Percentiles rank a stretch among this genome's conserved stretches.
Conservation (phyloP, 2,329 filamentous ascomycete genomes). For the Fusarium foetens region DNA sequence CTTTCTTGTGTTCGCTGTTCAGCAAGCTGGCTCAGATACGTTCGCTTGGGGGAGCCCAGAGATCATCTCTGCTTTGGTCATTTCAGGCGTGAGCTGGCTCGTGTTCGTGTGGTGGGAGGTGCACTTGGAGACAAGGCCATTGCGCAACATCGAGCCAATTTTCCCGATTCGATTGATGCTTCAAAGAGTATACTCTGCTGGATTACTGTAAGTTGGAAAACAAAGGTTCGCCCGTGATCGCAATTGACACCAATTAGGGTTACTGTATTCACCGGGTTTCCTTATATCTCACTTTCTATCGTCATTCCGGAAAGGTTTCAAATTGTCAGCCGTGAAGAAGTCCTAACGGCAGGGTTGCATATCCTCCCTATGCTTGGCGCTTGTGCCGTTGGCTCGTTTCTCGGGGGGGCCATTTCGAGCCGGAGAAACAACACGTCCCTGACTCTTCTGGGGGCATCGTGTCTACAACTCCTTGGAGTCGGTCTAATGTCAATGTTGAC, state of each 20-base stretch:
- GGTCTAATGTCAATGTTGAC: slow-evolving; percentile 60
- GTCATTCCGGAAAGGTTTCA: slow-evolving; percentile 70
- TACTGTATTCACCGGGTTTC: slow-evolving; percentile 66
- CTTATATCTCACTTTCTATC: slow-evolving; percentile 68
- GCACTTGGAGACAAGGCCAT: slow-evolving; percentile 52
- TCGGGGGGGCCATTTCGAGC: slow-evolving; percentile 64
- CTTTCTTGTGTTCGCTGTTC: slow-evolving; percentile 65
- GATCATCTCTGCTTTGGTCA: slow-evolving; percentile 60
- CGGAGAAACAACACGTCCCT: slow-evolving; percentile 64
- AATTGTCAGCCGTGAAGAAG: slow-evolving; percentile 64
- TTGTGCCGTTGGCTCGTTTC: slow-evolving; percentile 66
- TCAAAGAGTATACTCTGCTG: slow-evolving; percentile 61
- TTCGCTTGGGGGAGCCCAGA: slow-evolving; percentile 62
- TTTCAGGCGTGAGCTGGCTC: slow-evolving; percentile 60
- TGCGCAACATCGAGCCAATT: slow-evolving; percentile 61
- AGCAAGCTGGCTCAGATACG: slow-evolving; percentile 64
- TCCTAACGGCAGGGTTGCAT: slow-evolving; percentile 65
- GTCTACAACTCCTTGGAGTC: slow-evolving; percentile 63
- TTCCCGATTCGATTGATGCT: slow-evolving; percentile 62
- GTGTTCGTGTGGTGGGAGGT: slow-evolving; percentile 64
- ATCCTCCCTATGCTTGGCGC: slow-evolving; percentile 67
- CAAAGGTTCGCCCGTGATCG: background rate
- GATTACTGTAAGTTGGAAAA: slow-evolving; percentile 56
- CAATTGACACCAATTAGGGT: slow-evolving; percentile 53
- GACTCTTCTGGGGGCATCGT: slow-evolving; percentile 60